Base-by-base conservation (phyloP, 306 rosid species). In the Coriaria nepalensis region DNA sequence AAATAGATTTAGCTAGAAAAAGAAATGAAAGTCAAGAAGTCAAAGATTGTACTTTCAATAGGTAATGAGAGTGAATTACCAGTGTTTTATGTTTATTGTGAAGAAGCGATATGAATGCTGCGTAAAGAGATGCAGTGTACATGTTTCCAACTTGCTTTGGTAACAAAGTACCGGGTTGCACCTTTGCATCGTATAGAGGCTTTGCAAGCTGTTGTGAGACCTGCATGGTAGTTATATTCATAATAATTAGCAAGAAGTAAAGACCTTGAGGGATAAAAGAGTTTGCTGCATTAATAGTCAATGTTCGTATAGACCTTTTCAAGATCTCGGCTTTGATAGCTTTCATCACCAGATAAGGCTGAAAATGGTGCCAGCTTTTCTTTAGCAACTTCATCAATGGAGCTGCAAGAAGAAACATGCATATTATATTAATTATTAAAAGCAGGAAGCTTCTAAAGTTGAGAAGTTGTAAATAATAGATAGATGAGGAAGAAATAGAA, bases 41-140 rank as follows among this genome's bases (percentile, higher is more conserved):
- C 40, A 52, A 61, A 43, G 35, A 14, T 53, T 55, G 39, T 35
- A 34, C n/a, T 20, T 20, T 20, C 2, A 20, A 41, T 37, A 53
- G 43, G 59, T 34, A 58, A 60, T 11, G 34, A 48, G 52, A 64
- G 64, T 5, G 2, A 62, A 56, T 71, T 62, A 92, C 98, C 98
- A 92, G 53, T 63, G 84, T 33, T 53, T 54, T 78, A 32, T 75
- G 61, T 52, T 81, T 85, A 65, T 79, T 79, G 71, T 92, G 98
- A 47, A 92, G 62, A 41, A 92, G 93, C 49, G 98, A 85, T 29
- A 71, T 92, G 66, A 85, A 85, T 60, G 98, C 98, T 32, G 98
- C 98, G 60, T 92, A 92, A 46, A 92, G 71, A 57, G 98, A 92
- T n/a, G 98, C 98, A 20, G 98, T 92, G 72, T 92, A 92, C 96